These are phyloP conservation scores for Zymoseptoria passerinii DNA, from an alignment of 2,329 filamentous ascomycete species.

Conservation along the genomic window DNA sequence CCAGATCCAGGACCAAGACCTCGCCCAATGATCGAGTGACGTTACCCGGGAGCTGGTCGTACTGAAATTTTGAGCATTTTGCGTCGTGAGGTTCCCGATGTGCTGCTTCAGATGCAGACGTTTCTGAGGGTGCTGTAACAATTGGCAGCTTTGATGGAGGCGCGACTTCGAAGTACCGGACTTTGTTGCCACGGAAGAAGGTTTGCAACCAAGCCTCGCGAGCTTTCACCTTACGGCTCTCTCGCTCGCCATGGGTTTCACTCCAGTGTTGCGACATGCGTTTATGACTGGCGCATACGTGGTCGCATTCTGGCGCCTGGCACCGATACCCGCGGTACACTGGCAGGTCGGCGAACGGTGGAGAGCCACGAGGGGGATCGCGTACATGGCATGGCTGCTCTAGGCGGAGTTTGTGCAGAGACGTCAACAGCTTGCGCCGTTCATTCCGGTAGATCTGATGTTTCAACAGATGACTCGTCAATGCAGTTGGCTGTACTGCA, in stretches of 20 bases:
- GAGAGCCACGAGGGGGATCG: neutral
- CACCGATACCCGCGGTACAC: constrained; percentile 10
- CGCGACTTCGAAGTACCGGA: constrained; percentile 16
- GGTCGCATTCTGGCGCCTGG: constrained; percentile 3
- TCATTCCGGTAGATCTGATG: constrained; percentile 15
- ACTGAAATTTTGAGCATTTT: neutral
- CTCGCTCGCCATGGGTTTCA: constrained; percentile 13
- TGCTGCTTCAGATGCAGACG: neutral
- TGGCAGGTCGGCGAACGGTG: constrained; percentile 8
- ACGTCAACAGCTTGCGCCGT: constrained; percentile 7
- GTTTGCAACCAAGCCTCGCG: constrained; percentile 13
- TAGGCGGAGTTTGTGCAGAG: constrained; percentile 9
- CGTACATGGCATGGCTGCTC: constrained; percentile 1
- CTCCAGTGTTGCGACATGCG: constrained; percentile 15
- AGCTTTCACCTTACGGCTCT: constrained; percentile 10
- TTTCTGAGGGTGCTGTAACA: neutral
- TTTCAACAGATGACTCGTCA: constrained; percentile 11
- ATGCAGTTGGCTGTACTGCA: constrained; percentile 11
- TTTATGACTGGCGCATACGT: constrained; percentile 14
- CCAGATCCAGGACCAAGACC: constrained; percentile 4
- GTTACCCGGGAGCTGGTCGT: neutral
- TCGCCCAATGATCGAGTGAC: neutral
- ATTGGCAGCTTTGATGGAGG: constrained; percentile 13
- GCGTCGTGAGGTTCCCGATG: neutral
- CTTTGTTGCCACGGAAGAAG: constrained; percentile 16